phyloP scores from a whole-genome alignment of 768 basidiomycete species.

The Mycena olivaceomarginata region DNA sequence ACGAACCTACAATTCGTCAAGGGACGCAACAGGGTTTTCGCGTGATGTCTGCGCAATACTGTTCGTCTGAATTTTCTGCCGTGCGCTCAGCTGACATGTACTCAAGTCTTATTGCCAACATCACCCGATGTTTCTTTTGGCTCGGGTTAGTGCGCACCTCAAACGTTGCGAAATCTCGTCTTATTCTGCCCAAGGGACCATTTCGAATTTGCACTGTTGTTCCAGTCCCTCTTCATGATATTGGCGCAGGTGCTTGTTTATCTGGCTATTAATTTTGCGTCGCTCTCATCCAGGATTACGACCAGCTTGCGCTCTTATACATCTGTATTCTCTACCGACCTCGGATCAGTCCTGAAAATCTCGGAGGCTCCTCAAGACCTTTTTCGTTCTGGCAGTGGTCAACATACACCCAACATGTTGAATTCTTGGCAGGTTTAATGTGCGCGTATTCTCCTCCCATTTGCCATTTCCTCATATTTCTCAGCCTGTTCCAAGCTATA shows the following conservation, averaged over 20 bases:
- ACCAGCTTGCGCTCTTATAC: slow-evolving; percentile 84
- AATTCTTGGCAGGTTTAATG: slow-evolving; percentile 90
- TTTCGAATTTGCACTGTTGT: slow-evolving; percentile 85
- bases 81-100: slow-evolving; percentile 18
- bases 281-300: slow-evolving; percentile 37
- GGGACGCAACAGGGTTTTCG: slow-evolving; percentile 91
- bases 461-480: slow-evolving; percentile 49
- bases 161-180: neutral
- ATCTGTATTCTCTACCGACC: slow-evolving; percentile 88
- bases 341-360: slow-evolving; percentile 72
- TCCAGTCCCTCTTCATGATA: slow-evolving; percentile 92
- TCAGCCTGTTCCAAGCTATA: slow-evolving; percentile 81
- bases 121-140: slow-evolving; percentile 95
- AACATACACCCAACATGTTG: slow-evolving; percentile 85
- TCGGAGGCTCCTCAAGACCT: slow-evolving; percentile 77
- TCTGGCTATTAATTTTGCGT: slow-evolving; percentile 29
- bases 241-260: slow-evolving; percentile 82
- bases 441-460: slow-evolving; percentile 54
- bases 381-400: slow-evolving; percentile 93
- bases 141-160: slow-evolving; percentile 68
- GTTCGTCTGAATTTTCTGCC: slow-evolving; percentile 59
- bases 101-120: slow-evolving; percentile 85
- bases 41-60: slow-evolving; percentile 91
- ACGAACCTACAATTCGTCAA: slow-evolving; percentile 50
- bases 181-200: slow-evolving; percentile 62